Evolutionary conservation across 1,139 yeast genomes (phyloP).

Genomic region (Candida sp.): DNA sequence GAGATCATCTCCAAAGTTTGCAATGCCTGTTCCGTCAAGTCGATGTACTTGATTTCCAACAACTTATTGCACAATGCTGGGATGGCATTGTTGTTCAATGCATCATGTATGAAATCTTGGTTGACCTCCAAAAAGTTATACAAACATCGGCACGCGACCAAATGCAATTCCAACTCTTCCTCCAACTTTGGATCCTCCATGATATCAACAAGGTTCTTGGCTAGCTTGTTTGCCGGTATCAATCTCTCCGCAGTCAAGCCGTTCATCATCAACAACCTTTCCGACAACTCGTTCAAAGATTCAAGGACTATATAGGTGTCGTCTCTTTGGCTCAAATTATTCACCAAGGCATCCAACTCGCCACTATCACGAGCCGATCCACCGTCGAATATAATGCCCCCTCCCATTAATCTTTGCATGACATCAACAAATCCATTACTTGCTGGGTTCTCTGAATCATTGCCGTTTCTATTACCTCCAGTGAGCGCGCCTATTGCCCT

Average conservation of each 20-base stretch:
- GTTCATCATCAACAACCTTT: slow-evolving; percentile 69
- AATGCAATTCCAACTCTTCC: slow-evolving; percentile 77
- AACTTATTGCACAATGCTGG: slow-evolving; percentile 70
- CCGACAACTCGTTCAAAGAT: slow-evolving; percentile 66
- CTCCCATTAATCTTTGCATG: slow-evolving; percentile 42
- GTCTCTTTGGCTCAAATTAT: slow-evolving; percentile 45
- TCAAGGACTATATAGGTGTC: slow-evolving; percentile 57
- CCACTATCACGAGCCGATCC: slow-evolving; percentile 20
- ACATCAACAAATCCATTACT: slow-evolving; percentile 35
- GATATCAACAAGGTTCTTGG: slow-evolving; percentile 60
- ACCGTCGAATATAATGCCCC: slow-evolving; percentile 38
- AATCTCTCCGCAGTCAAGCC: slow-evolving; percentile 63
- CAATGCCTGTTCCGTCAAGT: slow-evolving; percentile 90
- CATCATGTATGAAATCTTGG: slow-evolving; percentile 65
- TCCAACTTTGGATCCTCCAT: slow-evolving; percentile 61
- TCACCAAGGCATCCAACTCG: slow-evolving; percentile 45
- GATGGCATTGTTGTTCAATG: slow-evolving; percentile 70
- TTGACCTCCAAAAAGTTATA: slow-evolving; percentile 83
- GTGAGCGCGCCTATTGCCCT: slow-evolving; percentile 30
- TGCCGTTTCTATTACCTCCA: slow-evolving; percentile 11
- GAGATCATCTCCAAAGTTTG: slow-evolving; percentile 77
- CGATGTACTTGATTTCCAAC: slow-evolving; percentile 81
- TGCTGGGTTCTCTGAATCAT: slow-evolving; percentile 8
- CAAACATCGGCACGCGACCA: slow-evolving; percentile 85
- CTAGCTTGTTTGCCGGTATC: slow-evolving; percentile 64